These are phyloP conservation scores for Marasmius fiardii DNA, from an alignment of 1,284 basidiomycete species.

Conservation along the genomic window DNA sequence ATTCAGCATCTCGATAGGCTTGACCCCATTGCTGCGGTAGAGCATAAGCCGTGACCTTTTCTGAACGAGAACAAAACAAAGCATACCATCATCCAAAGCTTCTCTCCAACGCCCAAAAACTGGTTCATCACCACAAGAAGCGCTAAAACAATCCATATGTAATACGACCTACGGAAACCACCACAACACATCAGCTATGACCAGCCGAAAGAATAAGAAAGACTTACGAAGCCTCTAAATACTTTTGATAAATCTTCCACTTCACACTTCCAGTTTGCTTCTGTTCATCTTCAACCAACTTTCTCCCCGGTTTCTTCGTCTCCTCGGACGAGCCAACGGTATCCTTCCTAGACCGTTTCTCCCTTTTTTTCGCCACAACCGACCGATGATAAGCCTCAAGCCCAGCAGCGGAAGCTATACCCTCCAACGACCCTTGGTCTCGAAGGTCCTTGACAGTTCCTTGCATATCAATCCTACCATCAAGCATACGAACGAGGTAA, in stretches of 20 bases:
- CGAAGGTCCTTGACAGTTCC: conserved; percentile 61
- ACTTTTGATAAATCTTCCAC: conserved; percentile 76
- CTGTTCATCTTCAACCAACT: conserved; percentile 68
- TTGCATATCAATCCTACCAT: conserved; percentile 69
- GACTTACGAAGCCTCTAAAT: conserved; percentile 64
- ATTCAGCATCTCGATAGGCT: conserved; percentile 39
- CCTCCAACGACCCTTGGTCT: conserved; percentile 57
- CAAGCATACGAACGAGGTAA: conserved; percentile 73
- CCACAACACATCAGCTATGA: too few relatives aligned
- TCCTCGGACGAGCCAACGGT: neutral
- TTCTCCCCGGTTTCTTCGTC: conserved; percentile 55
- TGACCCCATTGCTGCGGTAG: conserved; percentile 53
- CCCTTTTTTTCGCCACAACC: conserved; percentile 29
- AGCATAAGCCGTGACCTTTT: neutral
- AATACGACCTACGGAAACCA: conserved; percentile 50
- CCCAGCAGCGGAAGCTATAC: conserved; percentile 48
- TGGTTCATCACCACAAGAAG: conserved; percentile 50
- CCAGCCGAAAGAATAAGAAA: conserved; percentile 5
- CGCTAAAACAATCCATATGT: conserved; percentile 54
- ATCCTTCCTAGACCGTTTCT: conserved; percentile 16
- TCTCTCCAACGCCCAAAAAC: conserved; percentile 53
- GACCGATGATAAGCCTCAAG: conserved; percentile 21
- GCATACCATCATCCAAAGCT: conserved; percentile 72
- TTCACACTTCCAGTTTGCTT: conserved; percentile 75
- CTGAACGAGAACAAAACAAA: neutral